Evolutionary conservation across 108 stramenopile species (phyloP).

Genomic region (Halocafeteria seosinensis): DNA sequence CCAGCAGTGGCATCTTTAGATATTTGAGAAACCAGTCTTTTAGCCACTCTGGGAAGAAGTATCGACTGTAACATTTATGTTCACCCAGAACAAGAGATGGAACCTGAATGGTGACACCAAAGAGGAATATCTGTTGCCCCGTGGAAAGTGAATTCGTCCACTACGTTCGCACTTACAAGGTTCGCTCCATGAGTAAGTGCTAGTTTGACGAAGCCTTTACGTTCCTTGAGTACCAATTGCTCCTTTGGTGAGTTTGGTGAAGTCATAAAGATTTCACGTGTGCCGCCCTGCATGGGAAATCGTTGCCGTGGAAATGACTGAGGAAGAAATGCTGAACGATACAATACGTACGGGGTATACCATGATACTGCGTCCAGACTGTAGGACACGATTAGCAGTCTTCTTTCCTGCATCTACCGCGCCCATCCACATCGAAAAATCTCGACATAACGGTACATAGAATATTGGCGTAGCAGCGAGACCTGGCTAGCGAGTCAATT

Average conservation of each 20-base stretch:
- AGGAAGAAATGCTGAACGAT: too few relatives aligned
- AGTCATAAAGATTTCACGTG: constrained; percentile 2
- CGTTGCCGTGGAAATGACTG: too few relatives aligned
- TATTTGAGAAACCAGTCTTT: neutral
- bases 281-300: too few relatives aligned
- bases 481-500: too few relatives aligned
- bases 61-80: neutral
- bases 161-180: too few relatives aligned
- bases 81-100: constrained; percentile 1
- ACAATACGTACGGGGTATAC: too few relatives aligned
- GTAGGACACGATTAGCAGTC: neutral
- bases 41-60: neutral
- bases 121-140: too few relatives aligned
- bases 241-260: neutral
- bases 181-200: neutral
- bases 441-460: neutral
- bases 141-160: too few relatives aligned
- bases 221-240: constrained; percentile 2
- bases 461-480: constrained; percentile 2
- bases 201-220: constrained; percentile 6
- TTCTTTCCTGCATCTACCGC: constrained; percentile 5
- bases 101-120: too few relatives aligned
- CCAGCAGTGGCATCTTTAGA: neutral
- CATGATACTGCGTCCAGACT: neutral
- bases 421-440: constrained; percentile 1